Conservation (phyloP, 1,139 yeast genomes). For the Hyphopichia buzzinii region DNA sequence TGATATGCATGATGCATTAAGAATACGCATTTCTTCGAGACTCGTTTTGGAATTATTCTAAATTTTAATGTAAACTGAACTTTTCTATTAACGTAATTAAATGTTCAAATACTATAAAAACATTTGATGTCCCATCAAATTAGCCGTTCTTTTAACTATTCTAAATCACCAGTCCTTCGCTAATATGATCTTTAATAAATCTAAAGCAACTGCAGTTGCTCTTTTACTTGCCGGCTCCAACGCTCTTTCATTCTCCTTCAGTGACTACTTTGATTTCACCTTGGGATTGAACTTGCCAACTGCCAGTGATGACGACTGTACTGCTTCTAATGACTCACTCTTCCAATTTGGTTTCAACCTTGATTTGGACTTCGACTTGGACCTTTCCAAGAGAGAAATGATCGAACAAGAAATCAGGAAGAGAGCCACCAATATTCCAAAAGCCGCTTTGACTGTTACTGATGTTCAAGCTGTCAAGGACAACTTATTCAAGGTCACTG, state of each 20-base stretch:
- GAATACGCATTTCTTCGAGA: neutral
- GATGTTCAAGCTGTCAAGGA: constrained; percentile 16
- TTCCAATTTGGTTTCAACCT: constrained; percentile 8
- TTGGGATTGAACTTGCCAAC: constrained; percentile 5
- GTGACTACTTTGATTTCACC: constrained; percentile 7
- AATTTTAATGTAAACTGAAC: too few species aligned
- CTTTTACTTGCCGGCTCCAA: constrained; percentile 3
- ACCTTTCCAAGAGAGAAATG: constrained; percentile 12
- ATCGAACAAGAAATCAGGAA: constrained; percentile 9
- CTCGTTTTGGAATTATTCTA: neutral
- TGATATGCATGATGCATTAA: neutral
- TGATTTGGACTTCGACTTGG: constrained; percentile 12
- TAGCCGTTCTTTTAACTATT: neutral
- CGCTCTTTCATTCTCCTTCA: constrained; percentile 5
- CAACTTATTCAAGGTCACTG: constrained; percentile 18
- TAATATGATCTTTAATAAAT: constrained; percentile 3
- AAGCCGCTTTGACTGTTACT: constrained; percentile 19
- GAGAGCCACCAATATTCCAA: constrained; percentile 13
- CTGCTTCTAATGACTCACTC: neutral
- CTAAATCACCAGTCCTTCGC: constrained; percentile 3
- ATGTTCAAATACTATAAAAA: neutral
- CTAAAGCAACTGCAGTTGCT: constrained; percentile 4
- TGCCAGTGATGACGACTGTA: constrained; percentile 3
- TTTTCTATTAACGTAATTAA: too few species aligned
- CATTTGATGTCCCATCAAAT: too few species aligned